phyloP scores from a whole-genome alignment of 768 basidiomycete species.

The Trametopsis cervina region DNA sequence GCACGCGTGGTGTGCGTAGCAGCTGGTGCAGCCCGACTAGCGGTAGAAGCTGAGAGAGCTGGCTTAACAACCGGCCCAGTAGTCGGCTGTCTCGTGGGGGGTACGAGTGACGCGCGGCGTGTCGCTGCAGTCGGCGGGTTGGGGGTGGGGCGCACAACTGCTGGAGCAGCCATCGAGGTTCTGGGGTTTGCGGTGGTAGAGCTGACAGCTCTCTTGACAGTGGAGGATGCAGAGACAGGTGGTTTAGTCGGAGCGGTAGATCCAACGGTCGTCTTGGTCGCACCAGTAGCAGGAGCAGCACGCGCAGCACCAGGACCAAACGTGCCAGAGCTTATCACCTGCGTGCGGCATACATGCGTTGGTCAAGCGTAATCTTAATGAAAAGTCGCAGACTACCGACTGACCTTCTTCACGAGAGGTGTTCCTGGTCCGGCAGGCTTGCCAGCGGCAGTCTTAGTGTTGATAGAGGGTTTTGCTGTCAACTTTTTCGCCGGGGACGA shows the following conservation, averaged over 20 bases:
- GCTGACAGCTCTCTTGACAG: slow-evolving; percentile 33
- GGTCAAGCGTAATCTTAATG: slow-evolving; percentile 18
- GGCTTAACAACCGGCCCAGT: slow-evolving; percentile 10
- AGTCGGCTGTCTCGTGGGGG: slow-evolving; percentile 12
- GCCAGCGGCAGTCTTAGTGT: slow-evolving; percentile 34
- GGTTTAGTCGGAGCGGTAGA: slow-evolving; percentile 15
- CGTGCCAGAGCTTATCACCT: slow-evolving; percentile 63
- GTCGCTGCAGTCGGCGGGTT: slow-evolving; percentile 15
- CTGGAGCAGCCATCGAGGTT: slow-evolving; percentile 22
- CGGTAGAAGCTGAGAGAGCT: slow-evolving; percentile 9
- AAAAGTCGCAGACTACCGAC: slow-evolving; percentile 19
- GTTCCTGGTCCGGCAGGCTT: slow-evolving; percentile 47
- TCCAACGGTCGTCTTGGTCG: slow-evolving; percentile 33
- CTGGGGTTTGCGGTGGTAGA: slow-evolving; percentile 32
- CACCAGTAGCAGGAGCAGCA: slow-evolving; percentile 27
- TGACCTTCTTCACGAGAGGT: slow-evolving; percentile 64
- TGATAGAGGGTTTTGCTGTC: slow-evolving; percentile 24
- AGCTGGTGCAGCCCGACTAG: slow-evolving; percentile 23
- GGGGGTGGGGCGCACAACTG: slow-evolving; percentile 22
- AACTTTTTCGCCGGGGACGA: slow-evolving; percentile 20
- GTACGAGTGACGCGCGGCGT: slow-evolving; percentile 17
- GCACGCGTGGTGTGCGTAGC: slow-evolving; percentile 13
- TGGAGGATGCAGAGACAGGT: slow-evolving; percentile 15
- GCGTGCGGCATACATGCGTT: slow-evolving; percentile 16
- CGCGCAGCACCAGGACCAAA: slow-evolving; percentile 54